Evolutionary conservation across 73 alveolate species (phyloP).

Genomic region (Blepharisma stoltei): DNA sequence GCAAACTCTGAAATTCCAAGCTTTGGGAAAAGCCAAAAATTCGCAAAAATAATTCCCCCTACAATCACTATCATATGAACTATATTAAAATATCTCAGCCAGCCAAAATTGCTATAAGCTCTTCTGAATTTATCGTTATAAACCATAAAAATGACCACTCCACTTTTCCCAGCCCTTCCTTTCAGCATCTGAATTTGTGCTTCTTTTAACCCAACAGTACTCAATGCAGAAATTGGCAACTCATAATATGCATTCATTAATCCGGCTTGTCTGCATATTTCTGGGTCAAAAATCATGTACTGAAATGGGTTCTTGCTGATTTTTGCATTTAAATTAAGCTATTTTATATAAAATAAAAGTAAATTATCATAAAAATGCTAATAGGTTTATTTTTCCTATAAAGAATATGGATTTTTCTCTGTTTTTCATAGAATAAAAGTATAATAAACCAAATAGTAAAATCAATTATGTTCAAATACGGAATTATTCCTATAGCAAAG

Average conservation of each 20-base stretch:
- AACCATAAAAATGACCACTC: slow-evolving; percentile 8
- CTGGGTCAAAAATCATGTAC: slow-evolving; percentile 4
- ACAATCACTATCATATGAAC: neutral
- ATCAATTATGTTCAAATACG: neutral
- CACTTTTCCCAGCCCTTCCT: neutral
- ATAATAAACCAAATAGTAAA: slow-evolving; percentile 8
- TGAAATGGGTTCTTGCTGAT: slow-evolving; percentile 4
- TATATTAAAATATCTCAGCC: neutral
- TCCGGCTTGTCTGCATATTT: neutral
- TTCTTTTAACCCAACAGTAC: slow-evolving; percentile 18
- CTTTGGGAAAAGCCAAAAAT: neutral
- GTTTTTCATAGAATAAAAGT: neutral
- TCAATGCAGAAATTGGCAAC: slow-evolving; percentile 4
- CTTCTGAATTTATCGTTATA: neutral
- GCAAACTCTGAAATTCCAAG: too few species aligned
- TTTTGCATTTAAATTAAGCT: neutral
- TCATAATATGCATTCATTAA: neutral
- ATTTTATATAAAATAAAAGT: too few species aligned
- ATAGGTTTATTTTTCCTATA: too few species aligned
- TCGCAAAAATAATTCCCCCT: neutral
- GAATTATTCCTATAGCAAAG: slow-evolving; percentile 1
- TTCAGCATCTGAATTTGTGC: slow-evolving; percentile 11
- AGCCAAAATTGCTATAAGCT: slow-evolving; percentile 5
- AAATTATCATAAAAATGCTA: too few species aligned
- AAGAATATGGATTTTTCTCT: neutral